These are phyloP conservation scores for Phyllachora maydis DNA, from an alignment of 2,329 filamentous ascomycete species.

Conservation along the genomic window DNA sequence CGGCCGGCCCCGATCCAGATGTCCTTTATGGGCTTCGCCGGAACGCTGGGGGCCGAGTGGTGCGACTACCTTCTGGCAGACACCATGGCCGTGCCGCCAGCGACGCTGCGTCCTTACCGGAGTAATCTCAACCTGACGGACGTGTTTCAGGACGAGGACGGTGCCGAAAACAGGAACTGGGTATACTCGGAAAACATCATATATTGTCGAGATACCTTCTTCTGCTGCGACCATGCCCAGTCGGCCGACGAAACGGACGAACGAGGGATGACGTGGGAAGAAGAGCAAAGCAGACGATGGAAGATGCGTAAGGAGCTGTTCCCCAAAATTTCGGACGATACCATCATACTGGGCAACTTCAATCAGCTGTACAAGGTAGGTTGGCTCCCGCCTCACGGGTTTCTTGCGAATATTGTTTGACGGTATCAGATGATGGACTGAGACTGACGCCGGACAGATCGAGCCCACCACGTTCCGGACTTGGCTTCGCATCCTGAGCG, in stretches of 20 bases:
- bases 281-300: conserved; percentile 70
- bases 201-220: conserved; percentile 87
- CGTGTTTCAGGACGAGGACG: conserved; percentile 42
- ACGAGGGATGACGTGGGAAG: conserved; percentile 52
- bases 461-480: conserved; percentile 91
- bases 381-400: too few relatives aligned
- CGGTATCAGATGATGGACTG: neutral
- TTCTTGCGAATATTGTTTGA: too few relatives aligned
- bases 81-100: conserved; percentile 61
- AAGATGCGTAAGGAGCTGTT: conserved; percentile 86
- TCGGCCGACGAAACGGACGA: conserved; percentile 53
- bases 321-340: conserved; percentile 59
- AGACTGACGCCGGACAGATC: conserved; percentile 35
- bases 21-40: conserved; percentile 99
- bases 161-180: conserved; percentile 57
- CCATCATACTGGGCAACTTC: conserved; percentile 89
- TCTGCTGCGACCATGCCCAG: conserved; percentile 92
- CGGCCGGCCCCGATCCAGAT: conserved; percentile 91
- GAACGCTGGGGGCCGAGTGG: conserved; percentile 91
- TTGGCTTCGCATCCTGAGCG: conserved; percentile 79
- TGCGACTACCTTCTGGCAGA: conserved; percentile 95
- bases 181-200: conserved; percentile 95
- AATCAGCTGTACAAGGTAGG: conserved; percentile 95
- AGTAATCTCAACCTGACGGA: conserved; percentile 58
- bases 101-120: conserved; percentile 63